Evolutionary conservation across 768 basidiomycete genomes (phyloP).

Genomic region (Roridomyces roridus): DNA sequence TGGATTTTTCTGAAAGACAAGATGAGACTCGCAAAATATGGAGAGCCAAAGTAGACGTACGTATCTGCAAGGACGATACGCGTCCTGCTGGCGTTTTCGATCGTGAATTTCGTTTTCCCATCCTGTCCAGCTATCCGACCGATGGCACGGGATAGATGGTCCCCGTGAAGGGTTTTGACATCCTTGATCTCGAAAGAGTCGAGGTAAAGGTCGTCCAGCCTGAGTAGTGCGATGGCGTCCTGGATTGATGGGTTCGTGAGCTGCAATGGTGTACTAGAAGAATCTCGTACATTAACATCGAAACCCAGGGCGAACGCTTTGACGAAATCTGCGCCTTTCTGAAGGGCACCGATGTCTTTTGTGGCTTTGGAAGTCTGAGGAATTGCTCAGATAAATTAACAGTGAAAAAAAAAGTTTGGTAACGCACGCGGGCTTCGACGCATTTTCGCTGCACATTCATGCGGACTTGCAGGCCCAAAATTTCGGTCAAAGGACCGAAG

Average conservation of each 20-base stretch:
- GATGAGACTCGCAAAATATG: constrained; percentile 8
- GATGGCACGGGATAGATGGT: constrained; percentile 97
- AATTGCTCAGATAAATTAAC: neutral
- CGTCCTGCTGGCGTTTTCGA: constrained; percentile 95
- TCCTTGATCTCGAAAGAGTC: constrained; percentile 99
- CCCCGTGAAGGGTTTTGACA: constrained; percentile 96
- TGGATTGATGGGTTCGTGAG: constrained; percentile 36
- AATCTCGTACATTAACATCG: constrained; percentile 79
- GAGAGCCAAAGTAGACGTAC: constrained; percentile 54
- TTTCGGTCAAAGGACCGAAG: constrained; percentile 94
- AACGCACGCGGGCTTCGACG: constrained; percentile 90
- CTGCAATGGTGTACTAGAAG: neutral
- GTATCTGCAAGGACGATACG: constrained; percentile 99
- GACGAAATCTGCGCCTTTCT: constrained; percentile 97
- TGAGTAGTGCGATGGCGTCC: constrained; percentile 95
- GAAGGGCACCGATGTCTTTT: constrained; percentile 89
- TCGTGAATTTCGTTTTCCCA: constrained; percentile 98
- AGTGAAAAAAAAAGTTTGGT: neutral
- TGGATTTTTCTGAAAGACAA: constrained; percentile 84
- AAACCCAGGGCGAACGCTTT: constrained; percentile 96
- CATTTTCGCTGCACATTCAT: constrained; percentile 93
- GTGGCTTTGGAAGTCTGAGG: constrained; percentile 91
- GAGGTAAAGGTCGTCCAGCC: constrained; percentile 96
- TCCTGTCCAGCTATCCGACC: constrained; percentile 99
- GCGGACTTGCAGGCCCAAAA: constrained; percentile 91